Conservation (phyloP, 371 early-diverging fungal species). For the Mycotypha africana region DNA sequence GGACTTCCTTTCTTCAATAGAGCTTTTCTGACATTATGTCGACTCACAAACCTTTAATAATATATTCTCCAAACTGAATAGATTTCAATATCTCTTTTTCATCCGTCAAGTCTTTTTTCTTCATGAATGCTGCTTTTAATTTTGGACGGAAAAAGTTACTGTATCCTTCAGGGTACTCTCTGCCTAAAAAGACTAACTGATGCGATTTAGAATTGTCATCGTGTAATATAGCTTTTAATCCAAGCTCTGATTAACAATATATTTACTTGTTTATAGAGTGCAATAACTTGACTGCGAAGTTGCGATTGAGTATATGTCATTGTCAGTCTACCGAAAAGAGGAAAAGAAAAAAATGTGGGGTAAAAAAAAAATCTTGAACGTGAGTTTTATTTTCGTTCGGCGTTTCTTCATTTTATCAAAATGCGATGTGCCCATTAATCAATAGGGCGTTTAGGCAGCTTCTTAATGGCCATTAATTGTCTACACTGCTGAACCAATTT, state of each 20-base stretch:
- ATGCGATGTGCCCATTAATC: too few species aligned
- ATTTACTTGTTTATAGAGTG: slow-evolving; percentile 49
- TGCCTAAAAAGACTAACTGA: slow-evolving; percentile 55
- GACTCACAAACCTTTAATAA: slow-evolving; percentile 47
- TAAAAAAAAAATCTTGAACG: too few species aligned
- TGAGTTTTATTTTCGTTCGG: too few species aligned
- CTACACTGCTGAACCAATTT: too few species aligned
- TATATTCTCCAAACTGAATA: slow-evolving; percentile 57
- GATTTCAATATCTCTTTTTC: slow-evolving; percentile 57
- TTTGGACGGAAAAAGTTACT: slow-evolving; percentile 49
- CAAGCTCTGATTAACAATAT: too few species aligned
- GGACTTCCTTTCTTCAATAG: background rate
- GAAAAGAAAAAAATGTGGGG: too few species aligned
- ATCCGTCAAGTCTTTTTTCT: slow-evolving; percentile 50
- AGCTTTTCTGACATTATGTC: too few species aligned
- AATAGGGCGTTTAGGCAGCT: too few species aligned
- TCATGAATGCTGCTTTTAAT: slow-evolving; percentile 61
- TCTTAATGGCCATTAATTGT: too few species aligned
- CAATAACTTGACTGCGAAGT: slow-evolving; percentile 43
- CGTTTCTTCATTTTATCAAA: too few species aligned
- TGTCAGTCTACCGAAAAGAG: too few species aligned
- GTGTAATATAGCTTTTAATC: background rate
- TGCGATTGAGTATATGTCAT: too few species aligned
- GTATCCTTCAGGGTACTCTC: slow-evolving; percentile 59
- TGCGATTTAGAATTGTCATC: background rate